These are phyloP conservation scores for Candida pseudoviswanathii DNA, from an alignment of 1,139 yeast species.

Conservation along the genomic window DNA sequence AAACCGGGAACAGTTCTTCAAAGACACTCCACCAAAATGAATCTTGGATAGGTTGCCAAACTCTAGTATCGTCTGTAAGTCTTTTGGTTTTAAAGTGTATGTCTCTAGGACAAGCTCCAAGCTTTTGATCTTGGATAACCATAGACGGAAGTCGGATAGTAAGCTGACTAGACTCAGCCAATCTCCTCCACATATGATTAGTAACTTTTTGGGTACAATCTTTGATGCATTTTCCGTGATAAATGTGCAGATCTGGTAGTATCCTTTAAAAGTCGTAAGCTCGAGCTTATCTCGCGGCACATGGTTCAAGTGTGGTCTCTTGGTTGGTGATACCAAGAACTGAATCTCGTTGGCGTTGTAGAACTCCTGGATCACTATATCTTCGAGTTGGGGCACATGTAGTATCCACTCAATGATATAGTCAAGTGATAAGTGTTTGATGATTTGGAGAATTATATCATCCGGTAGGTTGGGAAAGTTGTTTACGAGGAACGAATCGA, in stretches of 20 bases:
- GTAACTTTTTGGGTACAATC: slow-evolving; percentile 28
- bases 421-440: slow-evolving; percentile 26
- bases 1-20: slow-evolving; percentile 15
- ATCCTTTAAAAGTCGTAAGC: slow-evolving; percentile 30
- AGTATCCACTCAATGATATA: slow-evolving; percentile 32
- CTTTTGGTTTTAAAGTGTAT: slow-evolving; percentile 22
- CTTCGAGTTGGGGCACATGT: slow-evolving; percentile 21
- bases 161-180: slow-evolving; percentile 30
- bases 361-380: slow-evolving; percentile 27
- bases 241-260: slow-evolving; percentile 35
- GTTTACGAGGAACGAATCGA: slow-evolving; percentile 14
- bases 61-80: slow-evolving; percentile 26
- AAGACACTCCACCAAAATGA: slow-evolving; percentile 30
- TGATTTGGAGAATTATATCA: slow-evolving; percentile 27
- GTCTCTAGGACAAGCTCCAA: slow-evolving; percentile 33
- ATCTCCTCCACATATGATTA: slow-evolving; percentile 37
- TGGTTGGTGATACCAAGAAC: slow-evolving; percentile 34
- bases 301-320: slow-evolving; percentile 28
- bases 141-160: slow-evolving; percentile 20
- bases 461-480: slow-evolving; percentile 30
- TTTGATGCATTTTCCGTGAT: slow-evolving; percentile 23
- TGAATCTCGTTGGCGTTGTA: slow-evolving; percentile 33
- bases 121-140: slow-evolving; percentile 19
- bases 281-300: slow-evolving; percentile 17
- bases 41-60: slow-evolving; percentile 31